Evolutionary conservation across 768 basidiomycete genomes (phyloP).

Genomic region (Lactarius tabidus): DNA sequence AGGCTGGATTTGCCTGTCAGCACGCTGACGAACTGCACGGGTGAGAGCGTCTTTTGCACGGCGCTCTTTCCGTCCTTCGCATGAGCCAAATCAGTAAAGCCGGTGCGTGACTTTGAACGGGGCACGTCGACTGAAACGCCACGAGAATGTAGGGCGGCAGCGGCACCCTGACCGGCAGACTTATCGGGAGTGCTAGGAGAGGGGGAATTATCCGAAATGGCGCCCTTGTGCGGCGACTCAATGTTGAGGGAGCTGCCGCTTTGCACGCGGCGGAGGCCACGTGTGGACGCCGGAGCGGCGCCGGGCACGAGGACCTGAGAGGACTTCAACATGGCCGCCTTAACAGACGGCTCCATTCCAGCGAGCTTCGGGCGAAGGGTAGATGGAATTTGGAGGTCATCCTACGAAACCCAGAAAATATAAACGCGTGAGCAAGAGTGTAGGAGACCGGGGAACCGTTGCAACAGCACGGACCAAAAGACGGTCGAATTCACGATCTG

Average conservation of each 20-base stretch:
- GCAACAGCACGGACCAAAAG: slow-evolving; percentile 55
- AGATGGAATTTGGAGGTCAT: slow-evolving; percentile 84
- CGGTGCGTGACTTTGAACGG: slow-evolving; percentile 48
- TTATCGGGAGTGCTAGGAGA: neutral
- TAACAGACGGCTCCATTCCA: slow-evolving; percentile 80
- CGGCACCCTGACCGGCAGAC: neutral
- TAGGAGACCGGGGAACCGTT: neutral
- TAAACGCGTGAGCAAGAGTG: neutral
- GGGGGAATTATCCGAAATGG: slow-evolving; percentile 19
- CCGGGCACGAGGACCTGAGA: slow-evolving; percentile 47
- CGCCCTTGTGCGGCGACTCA: slow-evolving; percentile 43
- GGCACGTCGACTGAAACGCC: slow-evolving; percentile 58
- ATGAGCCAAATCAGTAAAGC: slow-evolving; percentile 35
- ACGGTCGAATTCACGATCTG: slow-evolving; percentile 73
- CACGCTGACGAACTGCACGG: slow-evolving; percentile 63
- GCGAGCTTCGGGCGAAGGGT: slow-evolving; percentile 72
- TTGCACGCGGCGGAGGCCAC: slow-evolving; percentile 60
- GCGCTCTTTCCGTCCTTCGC: slow-evolving; percentile 46
- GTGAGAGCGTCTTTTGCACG: slow-evolving; percentile 51
- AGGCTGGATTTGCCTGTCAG: slow-evolving; percentile 65
- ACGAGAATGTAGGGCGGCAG: slow-evolving; percentile 41
- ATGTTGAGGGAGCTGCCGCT: slow-evolving; percentile 64
- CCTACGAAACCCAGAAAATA: too few relatives aligned
- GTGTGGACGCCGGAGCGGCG: slow-evolving; percentile 45
- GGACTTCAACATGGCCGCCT: slow-evolving; percentile 88